Conservation (phyloP, 108 stramenopile species). For the Nitzschia putrida region DNA sequence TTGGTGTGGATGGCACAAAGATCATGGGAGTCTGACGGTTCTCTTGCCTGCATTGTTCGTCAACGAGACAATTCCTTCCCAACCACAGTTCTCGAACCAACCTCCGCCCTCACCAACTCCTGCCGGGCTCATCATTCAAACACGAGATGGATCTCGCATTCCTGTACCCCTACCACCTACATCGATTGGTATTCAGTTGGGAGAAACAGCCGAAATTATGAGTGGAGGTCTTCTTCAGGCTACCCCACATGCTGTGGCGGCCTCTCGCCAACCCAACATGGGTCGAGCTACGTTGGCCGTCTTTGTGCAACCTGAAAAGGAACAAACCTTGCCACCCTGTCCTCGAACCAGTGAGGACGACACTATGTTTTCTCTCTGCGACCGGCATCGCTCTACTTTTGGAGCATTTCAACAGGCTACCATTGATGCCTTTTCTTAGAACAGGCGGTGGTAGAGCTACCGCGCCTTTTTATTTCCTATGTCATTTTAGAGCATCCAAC, state of each 20-base stretch:
- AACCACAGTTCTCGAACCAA: neutral
- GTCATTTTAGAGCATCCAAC: too few species aligned
- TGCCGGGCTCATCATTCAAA: conserved; percentile 78
- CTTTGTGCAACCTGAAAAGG: conserved; percentile 27
- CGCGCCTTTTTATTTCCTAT: too few species aligned
- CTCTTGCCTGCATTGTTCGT: conserved; percentile 81
- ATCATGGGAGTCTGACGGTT: conserved; percentile 85
- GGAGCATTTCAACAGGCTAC: conserved; percentile 40
- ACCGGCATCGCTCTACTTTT: conserved; percentile 32
- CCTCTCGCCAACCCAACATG: neutral
- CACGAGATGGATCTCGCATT: conserved; percentile 46
- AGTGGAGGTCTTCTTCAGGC: conserved; percentile 88
- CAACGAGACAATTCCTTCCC: conserved; percentile 24
- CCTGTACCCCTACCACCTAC: conserved; percentile 66
- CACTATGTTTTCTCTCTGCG: conserved; percentile 4
- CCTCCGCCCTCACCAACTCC: neutral
- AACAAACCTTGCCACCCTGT: conserved; percentile 20
- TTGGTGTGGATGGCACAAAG: conserved; percentile 96
- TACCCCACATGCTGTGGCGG: conserved; percentile 88
- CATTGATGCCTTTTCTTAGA: conserved; percentile 20
- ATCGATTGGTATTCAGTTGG: conserved; percentile 87
- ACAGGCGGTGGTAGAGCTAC: neutral
- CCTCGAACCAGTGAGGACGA: neutral
- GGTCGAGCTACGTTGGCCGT: conserved; percentile 31
- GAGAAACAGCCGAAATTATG: conserved; percentile 90